phyloP scores from a whole-genome alignment of 169 alveolate genomes.

The Cyclospora cayetanensis region DNA sequence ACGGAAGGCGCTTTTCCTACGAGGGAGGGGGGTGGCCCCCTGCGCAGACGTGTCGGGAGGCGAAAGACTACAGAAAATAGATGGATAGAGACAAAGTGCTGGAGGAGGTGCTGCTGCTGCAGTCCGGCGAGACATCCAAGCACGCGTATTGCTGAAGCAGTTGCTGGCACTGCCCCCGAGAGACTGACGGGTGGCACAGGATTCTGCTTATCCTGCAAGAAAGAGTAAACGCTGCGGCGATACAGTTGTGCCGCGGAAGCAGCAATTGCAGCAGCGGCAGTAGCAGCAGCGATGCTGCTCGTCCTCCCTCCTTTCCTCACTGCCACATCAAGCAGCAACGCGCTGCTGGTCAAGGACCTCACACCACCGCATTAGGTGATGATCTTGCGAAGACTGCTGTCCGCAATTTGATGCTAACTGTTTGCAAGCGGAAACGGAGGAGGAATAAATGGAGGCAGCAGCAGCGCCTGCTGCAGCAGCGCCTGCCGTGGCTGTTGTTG shows the following conservation, averaged over 20 bases:
- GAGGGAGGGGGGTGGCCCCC: no score
- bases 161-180: not conserved
- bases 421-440: not conserved
- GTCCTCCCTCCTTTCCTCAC: not conserved
- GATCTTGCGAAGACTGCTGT: no score
- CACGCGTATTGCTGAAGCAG: not conserved
- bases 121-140: not conserved
- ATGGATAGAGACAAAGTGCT: no score
- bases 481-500: not conserved
- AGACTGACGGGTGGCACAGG: no score
- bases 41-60: no score
- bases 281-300: not conserved
- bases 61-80: no score
- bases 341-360: no score
- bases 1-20: no score
- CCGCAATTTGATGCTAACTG: not conserved
- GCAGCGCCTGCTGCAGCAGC: not conserved
- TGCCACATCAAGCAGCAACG: not conserved
- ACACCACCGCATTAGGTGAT: no score
- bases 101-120: not conserved
- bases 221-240: not conserved
- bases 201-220: not conserved
- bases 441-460: not conserved
- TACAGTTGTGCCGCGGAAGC: not conserved
- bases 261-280: slow-evolving; percentile 2